Evolutionary conservation across 2,329 filamentous ascomycete genomes (phyloP).

Genomic region (Calonectria montana): DNA sequence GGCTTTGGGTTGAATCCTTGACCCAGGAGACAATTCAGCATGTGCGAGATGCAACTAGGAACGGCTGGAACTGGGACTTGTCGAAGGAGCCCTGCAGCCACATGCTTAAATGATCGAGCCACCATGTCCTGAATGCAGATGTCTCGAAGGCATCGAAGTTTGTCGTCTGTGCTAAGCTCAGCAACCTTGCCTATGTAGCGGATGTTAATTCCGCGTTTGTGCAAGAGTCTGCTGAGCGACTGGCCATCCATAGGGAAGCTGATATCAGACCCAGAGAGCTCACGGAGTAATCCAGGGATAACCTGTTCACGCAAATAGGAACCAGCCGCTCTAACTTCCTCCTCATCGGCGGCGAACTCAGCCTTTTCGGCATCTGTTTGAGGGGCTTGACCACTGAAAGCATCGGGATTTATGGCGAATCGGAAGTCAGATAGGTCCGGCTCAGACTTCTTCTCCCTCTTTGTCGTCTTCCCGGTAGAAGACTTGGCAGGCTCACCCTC

Average conservation of each 20-base stretch:
- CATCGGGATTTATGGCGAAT: slow-evolving; percentile 93
- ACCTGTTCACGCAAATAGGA: slow-evolving; percentile 79
- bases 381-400: slow-evolving; percentile 91
- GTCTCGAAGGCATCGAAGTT: slow-evolving; percentile 80
- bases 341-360: slow-evolving; percentile 85
- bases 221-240: slow-evolving; percentile 86
- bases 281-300: slow-evolving; percentile 86
- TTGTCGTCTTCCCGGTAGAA: slow-evolving; percentile 40
- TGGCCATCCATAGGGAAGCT: slow-evolving; percentile 99
- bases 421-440: slow-evolving; percentile 90
- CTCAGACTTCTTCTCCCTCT: slow-evolving; percentile 56
- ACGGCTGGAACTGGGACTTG: slow-evolving; percentile 83
- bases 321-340: slow-evolving; percentile 87
- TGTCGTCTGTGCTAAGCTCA: slow-evolving; percentile 74
- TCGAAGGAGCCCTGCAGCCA: slow-evolving; percentile 82
- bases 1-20: slow-evolving; percentile 81
- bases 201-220: slow-evolving; percentile 97
- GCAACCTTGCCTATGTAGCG: slow-evolving; percentile 93
- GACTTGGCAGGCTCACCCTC: slow-evolving; percentile 42
- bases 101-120: slow-evolving; percentile 94
- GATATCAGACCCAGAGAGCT: slow-evolving; percentile 91
- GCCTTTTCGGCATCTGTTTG: slow-evolving; percentile 92
- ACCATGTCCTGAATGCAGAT: slow-evolving; percentile 93
- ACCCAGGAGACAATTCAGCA: slow-evolving; percentile 94
- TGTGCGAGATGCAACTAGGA: slow-evolving; percentile 83